A percentile compares a stretch with the other conserved stretches of the same genome.
Conservation (phyloP, 495 filamentous ascomycete species). For the Echria macrotheca region DNA sequence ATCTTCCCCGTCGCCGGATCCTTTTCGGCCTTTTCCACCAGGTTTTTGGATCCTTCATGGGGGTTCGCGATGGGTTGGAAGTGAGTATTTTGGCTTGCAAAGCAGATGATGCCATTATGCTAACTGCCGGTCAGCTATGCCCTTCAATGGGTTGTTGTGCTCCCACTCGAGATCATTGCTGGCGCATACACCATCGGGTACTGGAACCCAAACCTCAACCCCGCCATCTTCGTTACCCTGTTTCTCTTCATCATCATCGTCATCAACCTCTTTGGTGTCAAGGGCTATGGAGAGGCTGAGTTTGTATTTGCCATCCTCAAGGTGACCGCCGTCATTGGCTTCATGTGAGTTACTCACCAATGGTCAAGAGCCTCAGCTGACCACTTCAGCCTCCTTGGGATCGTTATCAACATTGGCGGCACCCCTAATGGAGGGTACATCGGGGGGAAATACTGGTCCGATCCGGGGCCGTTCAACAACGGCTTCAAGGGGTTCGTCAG, state of each 20-base stretch:
- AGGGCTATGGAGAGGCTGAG: constrained; percentile 87
- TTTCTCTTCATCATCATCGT: constrained; percentile 69
- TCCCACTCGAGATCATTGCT: constrained; percentile 88
- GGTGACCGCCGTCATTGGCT: constrained; percentile 77
- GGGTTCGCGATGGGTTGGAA: constrained; percentile 99
- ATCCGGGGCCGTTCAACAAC: constrained; percentile 84
- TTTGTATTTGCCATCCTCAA: constrained; percentile 87
- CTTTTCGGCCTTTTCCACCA: constrained; percentile 85
- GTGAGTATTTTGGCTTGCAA: no score
- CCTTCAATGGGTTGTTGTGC: constrained; percentile 84
- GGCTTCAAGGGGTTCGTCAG: constrained; percentile 93
- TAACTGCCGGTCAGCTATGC: no score
- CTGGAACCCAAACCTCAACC: constrained; percentile 65
- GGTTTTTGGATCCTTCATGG: constrained; percentile 92
- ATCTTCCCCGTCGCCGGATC: constrained; percentile 88
- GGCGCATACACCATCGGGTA: constrained; percentile 84
- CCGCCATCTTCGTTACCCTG: constrained; percentile 77
- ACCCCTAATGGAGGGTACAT: constrained; percentile 73
- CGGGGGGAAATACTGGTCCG: constrained; percentile 70
- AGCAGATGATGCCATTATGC: no score
- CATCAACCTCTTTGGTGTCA: constrained; percentile 84
- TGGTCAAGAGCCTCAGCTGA: constrained; percentile 5
- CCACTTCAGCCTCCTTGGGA: constrained; percentile 62
- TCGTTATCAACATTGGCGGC: constrained; percentile 76
- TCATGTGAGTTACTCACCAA: constrained; percentile 57